A percentile compares a stretch with the other conserved stretches of the same genome.
phyloP scores from a whole-genome alignment of 306 rosid species.

The Macrotyloma uniflorum region DNA sequence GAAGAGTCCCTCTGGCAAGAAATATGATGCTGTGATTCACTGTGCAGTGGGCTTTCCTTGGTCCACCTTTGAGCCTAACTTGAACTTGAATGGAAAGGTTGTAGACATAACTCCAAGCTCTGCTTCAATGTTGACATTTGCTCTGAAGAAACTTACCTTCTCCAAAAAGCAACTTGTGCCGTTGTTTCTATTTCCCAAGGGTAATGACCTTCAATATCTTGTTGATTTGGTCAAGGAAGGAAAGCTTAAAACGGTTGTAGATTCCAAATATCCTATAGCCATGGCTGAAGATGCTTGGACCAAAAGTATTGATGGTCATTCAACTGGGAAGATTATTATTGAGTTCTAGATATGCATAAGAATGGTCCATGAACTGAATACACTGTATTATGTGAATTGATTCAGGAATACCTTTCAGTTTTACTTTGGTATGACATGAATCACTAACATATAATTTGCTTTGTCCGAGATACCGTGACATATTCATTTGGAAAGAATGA shows the following conservation, averaged over 20 bases:
- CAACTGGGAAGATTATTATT: constrained; percentile 85
- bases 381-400: not conserved
- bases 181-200: constrained; percentile 46
- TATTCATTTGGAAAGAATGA: not conserved
- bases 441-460: not conserved
- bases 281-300: constrained; percentile 81
- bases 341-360: constrained; percentile 42
- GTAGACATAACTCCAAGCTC: constrained; percentile 56
- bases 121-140: constrained; percentile 47
- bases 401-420: not conserved
- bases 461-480: not conserved
- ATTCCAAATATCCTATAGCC: constrained; percentile 60
- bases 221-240: constrained; percentile 71
- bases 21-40: constrained; percentile 72
- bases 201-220: constrained; percentile 57
- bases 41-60: constrained; percentile 64
- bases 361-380: not conserved
- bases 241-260: constrained; percentile 71
- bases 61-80: constrained; percentile 74
- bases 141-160: constrained; percentile 60
- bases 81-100: constrained; percentile 68
- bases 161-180: constrained; percentile 77
- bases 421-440: not conserved
- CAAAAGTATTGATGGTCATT: constrained; percentile 73
- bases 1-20: constrained; percentile 70